These are phyloP conservation scores for Erodium texanum DNA, from an alignment of 441 rosid genomes.

Conservation along the genomic window DNA sequence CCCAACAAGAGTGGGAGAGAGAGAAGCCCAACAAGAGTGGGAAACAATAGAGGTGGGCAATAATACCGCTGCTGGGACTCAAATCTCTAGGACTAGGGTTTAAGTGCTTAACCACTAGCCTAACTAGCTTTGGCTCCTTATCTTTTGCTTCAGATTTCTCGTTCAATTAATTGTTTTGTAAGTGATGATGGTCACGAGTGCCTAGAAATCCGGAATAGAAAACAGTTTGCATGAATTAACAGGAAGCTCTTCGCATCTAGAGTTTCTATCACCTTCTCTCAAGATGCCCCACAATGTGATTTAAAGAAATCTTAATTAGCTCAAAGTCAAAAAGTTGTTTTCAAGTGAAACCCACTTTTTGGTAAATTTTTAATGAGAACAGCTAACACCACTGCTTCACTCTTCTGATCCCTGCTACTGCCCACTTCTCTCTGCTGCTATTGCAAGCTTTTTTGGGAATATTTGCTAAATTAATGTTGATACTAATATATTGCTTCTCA, in stretches of 20 bases:
- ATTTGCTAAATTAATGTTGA: not conserved
- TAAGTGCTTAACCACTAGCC: too few relatives aligned
- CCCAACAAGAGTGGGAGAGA: too few relatives aligned
- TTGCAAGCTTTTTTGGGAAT: not conserved
- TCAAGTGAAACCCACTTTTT: not conserved
- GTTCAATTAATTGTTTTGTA: not conserved
- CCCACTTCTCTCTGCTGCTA: not conserved
- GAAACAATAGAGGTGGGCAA: too few relatives aligned
- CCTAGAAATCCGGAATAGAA: not conserved
- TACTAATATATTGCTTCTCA: not conserved
- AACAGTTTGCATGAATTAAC: not conserved
- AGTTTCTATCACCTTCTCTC: slow-evolving; percentile 1
- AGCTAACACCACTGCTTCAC: not conserved
- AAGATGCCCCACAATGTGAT: not conserved
- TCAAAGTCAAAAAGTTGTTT: not conserved
- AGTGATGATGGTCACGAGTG: not conserved
- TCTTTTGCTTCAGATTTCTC: not conserved
- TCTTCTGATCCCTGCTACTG: not conserved
- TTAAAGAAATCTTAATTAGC: not conserved
- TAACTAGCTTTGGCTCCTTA: too few relatives aligned
- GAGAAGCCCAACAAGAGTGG: too few relatives aligned
- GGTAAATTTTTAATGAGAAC: not conserved
- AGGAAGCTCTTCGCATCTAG: not conserved
- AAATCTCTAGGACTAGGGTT: too few relatives aligned
- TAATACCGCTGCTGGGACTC: too few relatives aligned